Evolutionary conservation across 345 rosid species (phyloP), one percentile per base, ranked within the genome.

Genomic region (Linum usitatissimum): DNA sequence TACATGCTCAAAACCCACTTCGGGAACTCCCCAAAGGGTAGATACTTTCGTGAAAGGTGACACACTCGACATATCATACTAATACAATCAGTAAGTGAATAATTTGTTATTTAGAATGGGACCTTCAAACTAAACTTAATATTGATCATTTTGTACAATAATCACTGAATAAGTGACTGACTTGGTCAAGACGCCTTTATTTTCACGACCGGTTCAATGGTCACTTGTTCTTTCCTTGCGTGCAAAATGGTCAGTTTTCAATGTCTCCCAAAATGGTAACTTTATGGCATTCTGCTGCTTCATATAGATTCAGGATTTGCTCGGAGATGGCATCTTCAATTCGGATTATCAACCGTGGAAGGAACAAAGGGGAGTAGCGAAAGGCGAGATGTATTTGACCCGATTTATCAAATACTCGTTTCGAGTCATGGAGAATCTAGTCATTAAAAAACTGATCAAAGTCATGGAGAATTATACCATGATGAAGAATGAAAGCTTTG

Each of bases 311-410:
- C 34, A 21, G 0, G 91, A 91, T 62, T 67, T 91, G 68, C 81
- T 91, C 0, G 97, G 93, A 6, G 81, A 78, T 18, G 93, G 89
- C 3, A 91, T 87, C 58, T 86, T 91, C 53, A 87, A 81, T 38
- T 80, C 76, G 0, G 97, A 91, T 57, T 77, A 57, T 23, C 84
- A 74, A 14, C 48, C 68, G 18, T 91, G 97, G 97, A 81, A 76
- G 80, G 81, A 81, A 59, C 86, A 84, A 53, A 76, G 96, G 64
- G 66, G 72, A 30, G 66, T 68, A 6, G 84, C 79, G 0, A 84
- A 73, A 39, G 48, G 73, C 0, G 85, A 83, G 78, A 86, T 87
- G 86, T 91, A 91, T 68, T 87, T 89, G 0, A 67, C 78, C 31
- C 49, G 82, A 57, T 87, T 91, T 30, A 34, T 74, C 4, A 76